Evolutionary conservation across 2,329 filamentous ascomycete species (phyloP).

Genomic region (Colletotrichum sansevieriae): DNA sequence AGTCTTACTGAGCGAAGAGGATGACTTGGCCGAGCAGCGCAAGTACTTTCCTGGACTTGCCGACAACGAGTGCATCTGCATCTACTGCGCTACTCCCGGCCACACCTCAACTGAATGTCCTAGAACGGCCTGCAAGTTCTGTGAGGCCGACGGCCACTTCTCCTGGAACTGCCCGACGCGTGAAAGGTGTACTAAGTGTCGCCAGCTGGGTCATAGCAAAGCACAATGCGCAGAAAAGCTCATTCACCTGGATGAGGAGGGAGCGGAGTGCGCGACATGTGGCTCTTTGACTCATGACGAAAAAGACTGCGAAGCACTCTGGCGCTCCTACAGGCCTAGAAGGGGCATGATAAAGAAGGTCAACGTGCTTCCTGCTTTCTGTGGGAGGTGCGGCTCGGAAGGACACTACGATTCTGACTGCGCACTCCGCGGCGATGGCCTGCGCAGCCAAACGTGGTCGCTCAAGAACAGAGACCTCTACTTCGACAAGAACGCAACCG

Average conservation of each 20-base stretch:
- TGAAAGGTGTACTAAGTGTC: conserved; percentile 70
- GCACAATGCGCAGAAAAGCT: conserved; percentile 69
- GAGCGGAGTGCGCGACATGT: conserved; percentile 73
- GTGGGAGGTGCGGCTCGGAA: conserved; percentile 67
- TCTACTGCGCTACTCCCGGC: conserved; percentile 63
- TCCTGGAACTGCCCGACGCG: conserved; percentile 64
- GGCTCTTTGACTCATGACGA: conserved; percentile 69
- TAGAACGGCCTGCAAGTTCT: conserved; percentile 62
- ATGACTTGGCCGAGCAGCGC: conserved; percentile 55
- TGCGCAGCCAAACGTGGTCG: conserved; percentile 64
- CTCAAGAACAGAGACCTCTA: conserved; percentile 62
- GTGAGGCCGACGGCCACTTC: conserved; percentile 60
- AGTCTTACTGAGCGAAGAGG: conserved; percentile 43
- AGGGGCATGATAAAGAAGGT: conserved; percentile 61
- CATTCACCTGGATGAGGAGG: conserved; percentile 63
- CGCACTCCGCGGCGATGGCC: conserved; percentile 44
- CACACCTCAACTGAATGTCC: conserved; percentile 63
- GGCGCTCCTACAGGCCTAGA: conserved; percentile 66
- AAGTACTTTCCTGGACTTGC: conserved; percentile 66
- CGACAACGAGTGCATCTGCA: conserved; percentile 60
- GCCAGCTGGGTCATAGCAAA: conserved; percentile 70
- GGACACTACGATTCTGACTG: conserved; percentile 72
- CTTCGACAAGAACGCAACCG: conserved; percentile 59
- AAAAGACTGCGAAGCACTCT: conserved; percentile 69
- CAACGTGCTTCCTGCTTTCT: conserved; percentile 62